Conservation (phyloP, 1,139 yeast genomes). For the Candida dubliniensis region DNA sequence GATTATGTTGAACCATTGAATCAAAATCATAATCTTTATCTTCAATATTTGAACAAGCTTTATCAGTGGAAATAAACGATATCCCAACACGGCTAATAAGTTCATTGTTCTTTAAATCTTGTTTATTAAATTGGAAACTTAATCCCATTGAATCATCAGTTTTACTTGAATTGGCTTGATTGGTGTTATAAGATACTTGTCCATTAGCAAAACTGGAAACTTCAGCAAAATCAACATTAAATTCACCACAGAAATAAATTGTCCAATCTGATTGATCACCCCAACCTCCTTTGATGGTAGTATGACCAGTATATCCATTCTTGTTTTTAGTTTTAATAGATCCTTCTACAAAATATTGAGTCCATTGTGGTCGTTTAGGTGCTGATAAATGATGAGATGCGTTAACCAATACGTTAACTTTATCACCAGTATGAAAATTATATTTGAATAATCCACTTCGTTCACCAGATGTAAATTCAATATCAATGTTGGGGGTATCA, state of each 20-base stretch:
- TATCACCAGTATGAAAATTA: constrained; percentile 18
- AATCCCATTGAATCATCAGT: constrained; percentile 23
- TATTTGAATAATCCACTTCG: constrained; percentile 28
- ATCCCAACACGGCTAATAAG: constrained; percentile 29
- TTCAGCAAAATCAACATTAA: constrained; percentile 18
- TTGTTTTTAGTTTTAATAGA: constrained; percentile 20
- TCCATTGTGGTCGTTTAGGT: constrained; percentile 31
- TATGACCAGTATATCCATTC: constrained; percentile 24
- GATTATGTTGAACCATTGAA: constrained; percentile 20
- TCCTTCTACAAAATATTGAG: constrained; percentile 30
- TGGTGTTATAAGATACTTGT: background rate
- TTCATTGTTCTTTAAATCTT: constrained; percentile 5
- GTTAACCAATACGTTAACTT: constrained; percentile 23
- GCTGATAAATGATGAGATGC: constrained; percentile 30
- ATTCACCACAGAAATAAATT: constrained; percentile 31
- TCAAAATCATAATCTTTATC: constrained; percentile 20
- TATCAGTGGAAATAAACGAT: constrained; percentile 29
- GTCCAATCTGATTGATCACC: constrained; percentile 30
- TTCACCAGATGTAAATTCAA: constrained; percentile 28
- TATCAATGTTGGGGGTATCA: constrained; percentile 21
- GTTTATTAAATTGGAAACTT: constrained; percentile 21
- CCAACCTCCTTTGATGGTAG: constrained; percentile 34
- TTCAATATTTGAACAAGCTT: constrained; percentile 31
- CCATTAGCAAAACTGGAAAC: constrained; percentile 17
- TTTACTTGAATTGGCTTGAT: constrained; percentile 9